phyloP scores from a whole-genome alignment of 1,139 yeast genomes.

The Williopsis jadinii region DNA sequence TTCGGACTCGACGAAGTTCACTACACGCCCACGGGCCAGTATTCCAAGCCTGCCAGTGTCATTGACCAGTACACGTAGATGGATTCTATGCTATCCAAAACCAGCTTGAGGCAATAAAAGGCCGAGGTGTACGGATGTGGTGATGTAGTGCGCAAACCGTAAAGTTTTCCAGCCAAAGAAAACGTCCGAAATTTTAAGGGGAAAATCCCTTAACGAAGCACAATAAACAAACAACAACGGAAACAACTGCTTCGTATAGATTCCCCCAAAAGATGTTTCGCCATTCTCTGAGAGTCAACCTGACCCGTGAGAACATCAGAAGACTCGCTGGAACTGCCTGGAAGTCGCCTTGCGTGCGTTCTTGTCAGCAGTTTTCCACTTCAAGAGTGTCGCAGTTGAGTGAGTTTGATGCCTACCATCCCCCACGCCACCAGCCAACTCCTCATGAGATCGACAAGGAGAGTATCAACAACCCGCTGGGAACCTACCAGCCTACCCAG shows the following conservation, averaged over 20 bases:
- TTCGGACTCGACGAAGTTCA: slow-evolving; percentile 29
- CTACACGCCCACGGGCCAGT: slow-evolving; percentile 32
- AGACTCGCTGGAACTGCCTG: too few relatives aligned
- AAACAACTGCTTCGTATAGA: background rate
- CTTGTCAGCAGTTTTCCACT: too few relatives aligned
- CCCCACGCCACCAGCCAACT: slow-evolving; percentile 6
- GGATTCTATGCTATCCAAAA: background rate
- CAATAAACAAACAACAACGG: background rate
- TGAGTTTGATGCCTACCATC: slow-evolving; percentile 12
- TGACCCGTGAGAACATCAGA: background rate
- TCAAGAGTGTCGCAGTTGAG: background rate
- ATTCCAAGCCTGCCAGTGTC: slow-evolving; percentile 30
- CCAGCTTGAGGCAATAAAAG: background rate
- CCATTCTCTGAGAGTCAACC: slow-evolving; percentile 1
- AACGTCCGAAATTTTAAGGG: slow-evolving; percentile 1
- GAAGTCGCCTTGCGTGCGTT: too few relatives aligned
- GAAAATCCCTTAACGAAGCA: background rate
- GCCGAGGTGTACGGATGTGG: background rate
- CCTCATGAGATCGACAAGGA: slow-evolving; percentile 9
- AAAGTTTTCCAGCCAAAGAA: background rate
- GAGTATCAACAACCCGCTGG: slow-evolving; percentile 27
- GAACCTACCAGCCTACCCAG: slow-evolving; percentile 26
- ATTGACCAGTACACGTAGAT: slow-evolving; percentile 29
- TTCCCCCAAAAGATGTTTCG: background rate
- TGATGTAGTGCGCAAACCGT: slow-evolving; percentile 1